Base-by-base conservation (phyloP, 1,139 yeast species). In the Yamadazyma triangularis region DNA sequence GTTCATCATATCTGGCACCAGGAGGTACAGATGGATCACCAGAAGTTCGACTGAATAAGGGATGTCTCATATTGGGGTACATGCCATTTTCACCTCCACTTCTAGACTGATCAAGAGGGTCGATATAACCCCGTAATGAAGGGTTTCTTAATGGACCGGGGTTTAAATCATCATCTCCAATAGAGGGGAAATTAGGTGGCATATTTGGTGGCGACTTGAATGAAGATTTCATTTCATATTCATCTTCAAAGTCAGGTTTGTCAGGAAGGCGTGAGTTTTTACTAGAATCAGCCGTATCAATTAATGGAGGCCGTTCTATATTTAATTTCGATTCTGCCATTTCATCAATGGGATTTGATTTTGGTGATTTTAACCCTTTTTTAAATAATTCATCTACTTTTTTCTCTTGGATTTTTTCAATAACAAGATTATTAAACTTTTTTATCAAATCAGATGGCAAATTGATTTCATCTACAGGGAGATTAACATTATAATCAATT, bases 201-300 rank as follows among this genome's bases (percentile, higher is more conserved):
- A 43, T 12, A 28, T 24, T 13, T n/a, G n/a, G n/a, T 22, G 26
- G 27, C 9, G 28, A 29, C 10, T 31, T 27, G 14, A 33, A 27
- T 19, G 30, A 38, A 25, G 36, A 34, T 14, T 40, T 42, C 32
- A 71, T 54, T 41, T 73, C 72, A 40, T 70, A 70, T 44, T 76
- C 81, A 47, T 75, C 80, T 25, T 76, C 81, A 48, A 76, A 76
- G 13, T 66, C 72, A 1, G 81, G 81, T 53, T 69, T 70, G 39
- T 67, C 75, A 21, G 42, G 39, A 12, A 39, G 28, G 18, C 14
- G 26, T n/a, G 23, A 26, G 11, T 25, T 25, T n/a, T n/a, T n/a
- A 14, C 27, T 27, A 6, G 42, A 30, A 21, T 28, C 29, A n/a
- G 40, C 45, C 2, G 41, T 28, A 27, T 39, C 45, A 24, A 38